These are phyloP conservation scores for Saururus chinensis DNA, from an alignment of 164 flowering plant species.

Conservation along the genomic window DNA sequence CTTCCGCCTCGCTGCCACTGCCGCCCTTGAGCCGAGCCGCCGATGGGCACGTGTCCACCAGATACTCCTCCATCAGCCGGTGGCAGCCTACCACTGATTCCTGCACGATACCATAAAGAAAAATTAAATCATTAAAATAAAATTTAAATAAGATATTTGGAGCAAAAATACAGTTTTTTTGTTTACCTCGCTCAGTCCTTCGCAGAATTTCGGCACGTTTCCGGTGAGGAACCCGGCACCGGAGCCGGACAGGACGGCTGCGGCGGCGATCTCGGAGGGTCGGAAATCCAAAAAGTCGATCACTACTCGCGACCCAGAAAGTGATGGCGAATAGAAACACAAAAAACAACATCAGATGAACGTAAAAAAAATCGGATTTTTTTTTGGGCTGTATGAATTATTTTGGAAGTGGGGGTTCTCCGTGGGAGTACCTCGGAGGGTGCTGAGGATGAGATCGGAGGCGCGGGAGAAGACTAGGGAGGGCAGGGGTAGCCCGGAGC, in stretches of 20 bases:
- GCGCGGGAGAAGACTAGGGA: conserved; percentile 15
- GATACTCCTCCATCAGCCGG: conserved; percentile 51
- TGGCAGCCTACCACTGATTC: conserved; percentile 59
- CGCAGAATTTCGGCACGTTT: conserved; percentile 11
- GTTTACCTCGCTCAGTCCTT: conserved; percentile 27
- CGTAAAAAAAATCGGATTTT: too few relatives aligned
- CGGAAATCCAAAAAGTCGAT: conserved; percentile 39
- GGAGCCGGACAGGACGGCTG: conserved; percentile 37
- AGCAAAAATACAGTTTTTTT: neutral
- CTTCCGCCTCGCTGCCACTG: conserved; percentile 8
- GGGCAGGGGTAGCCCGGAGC: neutral
- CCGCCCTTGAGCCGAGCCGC: conserved; percentile 1
- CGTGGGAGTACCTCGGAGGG: conserved; percentile 33
- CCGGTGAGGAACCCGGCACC: conserved; percentile 5
- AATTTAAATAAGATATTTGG: too few relatives aligned
- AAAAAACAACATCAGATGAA: neutral
- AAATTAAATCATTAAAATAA: too few relatives aligned
- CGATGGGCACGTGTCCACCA: conserved; percentile 46
- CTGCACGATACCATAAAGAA: too few relatives aligned
- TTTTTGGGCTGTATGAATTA: too few relatives aligned
- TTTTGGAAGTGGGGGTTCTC: too few relatives aligned
- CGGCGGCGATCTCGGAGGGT: conserved; percentile 54
- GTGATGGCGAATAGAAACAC: neutral
- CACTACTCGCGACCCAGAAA: conserved; percentile 12
- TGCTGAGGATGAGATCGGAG: conserved; percentile 42